Base-by-base conservation (phyloP, 2,329 filamentous ascomycete species). In the Cercospora zeae-maydis region DNA sequence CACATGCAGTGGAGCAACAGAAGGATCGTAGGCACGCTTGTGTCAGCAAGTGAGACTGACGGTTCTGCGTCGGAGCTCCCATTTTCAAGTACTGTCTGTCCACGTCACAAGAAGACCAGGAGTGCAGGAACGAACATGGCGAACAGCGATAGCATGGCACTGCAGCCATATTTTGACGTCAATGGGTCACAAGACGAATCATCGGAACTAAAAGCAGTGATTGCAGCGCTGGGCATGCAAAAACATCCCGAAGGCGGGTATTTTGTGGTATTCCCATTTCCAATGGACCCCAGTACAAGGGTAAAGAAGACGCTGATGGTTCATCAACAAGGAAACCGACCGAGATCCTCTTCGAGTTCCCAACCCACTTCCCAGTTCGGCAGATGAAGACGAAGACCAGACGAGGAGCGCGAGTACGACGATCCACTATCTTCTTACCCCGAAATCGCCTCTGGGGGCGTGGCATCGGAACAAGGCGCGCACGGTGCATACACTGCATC, bases 381-480 rank as follows among this genome's bases (percentile, higher is more conserved):
- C 31, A 6, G 49, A 16, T 14, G 21, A 30, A 1, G 8, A 37
- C 16, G 57, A 70, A 9, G 37, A 59, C 31, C 57, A 54, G 33
- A 75, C 79, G 14, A 80, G 87, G 34, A 81, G 80, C 61, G 81
- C 84, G 1, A 84, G 81, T 59, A 88, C 86, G 0, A 82, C 80
- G 1, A 90, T 90, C 58, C 85, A 82, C 75, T 90, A 91, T 73
- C 78, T 87, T 52, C 77, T 91, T 37, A 88, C 85, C 0, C 82
- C 84, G 0, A 69, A 69, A 19, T 78, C 77, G 0, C 83, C 85
- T 0, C 76, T 84, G 64, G 86, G 87, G 0, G 77, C 78, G 16
- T 89, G 89, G 68, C 88, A 91, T 71, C 79, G 85, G 21, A 89
- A 89, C 67, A 79, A 81, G 56, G 84, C 80, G 5, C 77, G 84